A percentile compares a stretch with the other conserved stretches of the same genome.
These are phyloP conservation scores for Citropsis articulata DNA, from an alignment of 345 rosid species.

Conservation along the genomic window DNA sequence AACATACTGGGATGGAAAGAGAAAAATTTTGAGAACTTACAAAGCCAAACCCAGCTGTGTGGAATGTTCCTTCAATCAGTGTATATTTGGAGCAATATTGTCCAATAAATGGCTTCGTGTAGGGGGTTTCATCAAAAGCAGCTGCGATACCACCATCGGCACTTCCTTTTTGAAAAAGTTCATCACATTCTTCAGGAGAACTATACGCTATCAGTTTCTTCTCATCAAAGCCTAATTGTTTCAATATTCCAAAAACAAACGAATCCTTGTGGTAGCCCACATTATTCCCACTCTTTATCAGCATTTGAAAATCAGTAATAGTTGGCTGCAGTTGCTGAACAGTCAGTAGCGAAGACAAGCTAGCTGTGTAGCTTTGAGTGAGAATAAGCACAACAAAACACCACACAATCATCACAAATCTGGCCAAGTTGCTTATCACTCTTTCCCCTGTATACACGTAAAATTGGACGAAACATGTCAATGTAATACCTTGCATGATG, in stretches of 20 bases:
- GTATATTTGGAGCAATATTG: slow-evolving; percentile 35
- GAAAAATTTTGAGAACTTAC: too few relatives aligned
- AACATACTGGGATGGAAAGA: too few relatives aligned
- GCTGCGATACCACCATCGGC: slow-evolving; percentile 38
- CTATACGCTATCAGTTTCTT: slow-evolving; percentile 13
- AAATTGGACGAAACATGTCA: background rate
- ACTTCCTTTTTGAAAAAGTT: slow-evolving; percentile 30
- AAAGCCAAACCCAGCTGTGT: slow-evolving; percentile 44
- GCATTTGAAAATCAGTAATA: slow-evolving; percentile 30
- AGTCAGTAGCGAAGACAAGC: slow-evolving; percentile 54
- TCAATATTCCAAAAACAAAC: slow-evolving; percentile 34
- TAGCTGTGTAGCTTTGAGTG: slow-evolving; percentile 75
- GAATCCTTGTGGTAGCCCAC: slow-evolving; percentile 46
- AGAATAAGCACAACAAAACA: slow-evolving; percentile 65
- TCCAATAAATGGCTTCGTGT: slow-evolving; percentile 31
- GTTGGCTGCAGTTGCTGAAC: slow-evolving; percentile 54
- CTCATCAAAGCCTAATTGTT: slow-evolving; percentile 17
- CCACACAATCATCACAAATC: slow-evolving; percentile 55
- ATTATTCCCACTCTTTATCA: slow-evolving; percentile 28
- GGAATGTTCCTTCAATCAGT: slow-evolving; percentile 29
- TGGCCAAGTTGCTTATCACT: slow-evolving; percentile 45
- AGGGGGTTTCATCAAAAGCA: slow-evolving; percentile 36
- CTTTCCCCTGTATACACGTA: slow-evolving; percentile 46
- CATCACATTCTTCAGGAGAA: slow-evolving; percentile 25
- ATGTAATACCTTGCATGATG: background rate